phyloP scores from a whole-genome alignment of 2,329 filamentous ascomycete species.

The Exophiala bonariae region DNA sequence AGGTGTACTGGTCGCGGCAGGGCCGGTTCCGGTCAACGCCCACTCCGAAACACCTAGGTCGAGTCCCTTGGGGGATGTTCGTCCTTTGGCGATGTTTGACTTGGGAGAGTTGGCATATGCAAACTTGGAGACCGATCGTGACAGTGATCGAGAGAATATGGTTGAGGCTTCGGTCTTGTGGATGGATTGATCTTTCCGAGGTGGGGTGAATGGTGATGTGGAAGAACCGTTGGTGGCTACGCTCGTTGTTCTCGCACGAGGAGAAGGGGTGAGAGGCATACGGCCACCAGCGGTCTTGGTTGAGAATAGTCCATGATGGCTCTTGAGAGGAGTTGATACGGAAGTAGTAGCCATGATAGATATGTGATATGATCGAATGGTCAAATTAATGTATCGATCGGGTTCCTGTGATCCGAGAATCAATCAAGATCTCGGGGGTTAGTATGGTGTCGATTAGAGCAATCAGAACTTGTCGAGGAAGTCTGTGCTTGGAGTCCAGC shows the following conservation, averaged over 20 bases:
- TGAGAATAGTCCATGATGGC: conserved; percentile 89
- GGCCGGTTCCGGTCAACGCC: conserved; percentile 80
- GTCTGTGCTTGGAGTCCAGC: conserved; percentile 33
- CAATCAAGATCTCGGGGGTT: conserved; percentile 33
- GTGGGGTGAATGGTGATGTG: conserved; percentile 75
- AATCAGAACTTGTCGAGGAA: conserved; percentile 33
- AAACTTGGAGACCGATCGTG: conserved; percentile 55
- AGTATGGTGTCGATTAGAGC: conserved; percentile 36
- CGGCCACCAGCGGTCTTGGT: conserved; percentile 90
- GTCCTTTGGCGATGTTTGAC: conserved; percentile 82
- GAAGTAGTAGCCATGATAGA: conserved; percentile 73
- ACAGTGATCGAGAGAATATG: conserved; percentile 69
- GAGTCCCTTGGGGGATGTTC: conserved; percentile 77
- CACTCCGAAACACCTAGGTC: conserved; percentile 94
- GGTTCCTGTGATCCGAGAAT: conserved; percentile 28
- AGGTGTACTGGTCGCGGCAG: conserved; percentile 50
- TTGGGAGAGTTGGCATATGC: conserved; percentile 86
- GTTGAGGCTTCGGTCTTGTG: conserved; percentile 73
- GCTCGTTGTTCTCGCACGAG: conserved; percentile 61
- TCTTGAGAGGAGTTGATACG: conserved; percentile 91
- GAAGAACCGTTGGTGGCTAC: conserved; percentile 45
- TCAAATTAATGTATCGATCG: conserved; percentile 53
- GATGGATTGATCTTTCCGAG: conserved; percentile 67
- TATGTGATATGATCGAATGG: conserved; percentile 45
- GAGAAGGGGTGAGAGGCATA: conserved; percentile 91